Percentiles rank a stretch among this genome's conserved stretches.
Evolutionary conservation across 371 early-diverging fungal genomes (phyloP).

Genomic region (Circinella umbellata): DNA sequence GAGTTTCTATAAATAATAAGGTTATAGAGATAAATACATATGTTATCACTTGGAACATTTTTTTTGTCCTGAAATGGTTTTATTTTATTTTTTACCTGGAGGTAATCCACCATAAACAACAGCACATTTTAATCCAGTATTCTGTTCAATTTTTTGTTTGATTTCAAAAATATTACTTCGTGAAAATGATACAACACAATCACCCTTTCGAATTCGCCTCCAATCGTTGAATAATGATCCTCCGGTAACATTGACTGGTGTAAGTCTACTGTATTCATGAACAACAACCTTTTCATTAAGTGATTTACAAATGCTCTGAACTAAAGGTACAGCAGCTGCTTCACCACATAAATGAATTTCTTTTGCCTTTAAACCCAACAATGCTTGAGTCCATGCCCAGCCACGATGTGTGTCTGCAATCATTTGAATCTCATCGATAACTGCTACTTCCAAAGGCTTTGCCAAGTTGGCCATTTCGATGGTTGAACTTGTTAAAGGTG

Average conservation of each 20-base stretch:
- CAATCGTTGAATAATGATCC: constrained; percentile 62
- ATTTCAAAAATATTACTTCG: constrained; percentile 77
- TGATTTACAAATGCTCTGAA: constrained; percentile 72
- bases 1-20: constrained; percentile 62
- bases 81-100: constrained; percentile 57
- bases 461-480: constrained; percentile 88
- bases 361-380: constrained; percentile 80
- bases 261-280: constrained; percentile 80
- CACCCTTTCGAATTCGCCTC: constrained; percentile 73
- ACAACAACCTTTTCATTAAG: constrained; percentile 84
- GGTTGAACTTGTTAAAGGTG: constrained; percentile 74
- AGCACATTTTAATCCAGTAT: constrained; percentile 80
- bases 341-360: constrained; percentile 97
- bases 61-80: neutral
- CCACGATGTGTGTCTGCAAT: constrained; percentile 87
- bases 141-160: constrained; percentile 78
- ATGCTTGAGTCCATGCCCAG: constrained; percentile 96
- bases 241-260: constrained; percentile 62
- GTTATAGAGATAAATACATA: too few species aligned
- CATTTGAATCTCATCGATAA: constrained; percentile 98
- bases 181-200: constrained; percentile 91
- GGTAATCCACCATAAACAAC: constrained; percentile 94
- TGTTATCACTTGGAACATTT: too few species aligned
- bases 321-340: constrained; percentile 80
- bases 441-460: constrained; percentile 80